Evolutionary conservation across 108 stramenopile species (phyloP), one percentile per base, ranked within the genome.

Genomic region (Cyclotella cryptica): DNA sequence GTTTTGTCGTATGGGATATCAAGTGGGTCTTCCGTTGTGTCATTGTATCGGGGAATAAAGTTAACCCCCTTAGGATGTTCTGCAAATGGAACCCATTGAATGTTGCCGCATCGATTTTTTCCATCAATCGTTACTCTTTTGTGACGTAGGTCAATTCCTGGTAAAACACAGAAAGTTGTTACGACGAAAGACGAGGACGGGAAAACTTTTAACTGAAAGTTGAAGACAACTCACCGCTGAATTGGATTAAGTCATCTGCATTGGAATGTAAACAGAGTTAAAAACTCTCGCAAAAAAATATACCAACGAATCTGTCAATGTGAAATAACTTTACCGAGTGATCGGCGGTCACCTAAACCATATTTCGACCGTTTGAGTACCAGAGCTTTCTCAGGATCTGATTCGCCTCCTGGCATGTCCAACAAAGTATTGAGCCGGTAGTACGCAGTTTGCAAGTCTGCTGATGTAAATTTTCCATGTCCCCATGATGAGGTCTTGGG

Each of bases 81-180:
- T 21, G 66, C 67, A 54, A 81, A 96, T 27, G 92, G 91, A 27
- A 92, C 90, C 94, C 94, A 96, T 21, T 86, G 67, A 22, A 93
- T n/a, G 67, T 96, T 96, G 12, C 94, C 93, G 73, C 93, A 93
- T 60, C 84, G 68, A 52, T 96, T 91, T 43, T 77, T 68, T 44
- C 79, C 84, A 39, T 80, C 84, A 40, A 85, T 80, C 24, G 77
- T 75, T 76, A 90, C 80, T 58, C 71, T 79, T 65, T 75, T 71
- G n/a, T 87, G 43, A 46, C 57, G 44, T 1, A 88, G 47, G 66
- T 93, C 83, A 44, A 96, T 84, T 40, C 65, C 65, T 66, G 61
- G 1, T 5, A 12, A 57, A 3, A 57, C 3, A 57, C 12, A 26
- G 24, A 26, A 5, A 26, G 12, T 19, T 57, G 21, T 24, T 57